Percentiles rank a stretch among this genome's conserved stretches.
Conservation (phyloP, 2,329 filamentous ascomycete species). For the Cercospora sp. region DNA sequence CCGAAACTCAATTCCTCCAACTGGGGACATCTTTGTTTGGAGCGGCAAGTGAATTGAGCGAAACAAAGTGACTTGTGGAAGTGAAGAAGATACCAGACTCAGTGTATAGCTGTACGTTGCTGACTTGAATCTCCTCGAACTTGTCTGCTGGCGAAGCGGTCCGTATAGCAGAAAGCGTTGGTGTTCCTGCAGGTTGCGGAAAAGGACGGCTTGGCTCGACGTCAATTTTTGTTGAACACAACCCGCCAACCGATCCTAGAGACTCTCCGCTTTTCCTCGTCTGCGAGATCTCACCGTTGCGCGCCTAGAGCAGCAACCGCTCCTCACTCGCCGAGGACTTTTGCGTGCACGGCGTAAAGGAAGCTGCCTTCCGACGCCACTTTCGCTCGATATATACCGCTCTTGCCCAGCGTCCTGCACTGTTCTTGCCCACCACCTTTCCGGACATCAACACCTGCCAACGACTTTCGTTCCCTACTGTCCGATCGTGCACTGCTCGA, state of each 20-base stretch:
- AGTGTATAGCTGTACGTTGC: not conserved
- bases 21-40: not conserved
- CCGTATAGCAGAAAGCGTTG: not conserved
- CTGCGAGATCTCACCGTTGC: slow-evolving; percentile 1
- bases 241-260: slow-evolving; percentile 9
- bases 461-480: not conserved
- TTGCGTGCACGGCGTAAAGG: not conserved
- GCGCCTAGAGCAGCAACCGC: not conserved
- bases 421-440: slow-evolving; percentile 2
- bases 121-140: not conserved
- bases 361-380: slow-evolving; percentile 9
- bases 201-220: slow-evolving; percentile 13
- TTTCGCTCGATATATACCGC: slow-evolving; percentile 11
- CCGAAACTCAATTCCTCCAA: slow-evolving; percentile 1
- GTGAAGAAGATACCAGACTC: not conserved
- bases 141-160: not conserved
- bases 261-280: slow-evolving; percentile 10
- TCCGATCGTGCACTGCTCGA: not conserved
- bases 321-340: slow-evolving; percentile 5
- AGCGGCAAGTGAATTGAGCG: not conserved
- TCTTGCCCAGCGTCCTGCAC: not conserved
- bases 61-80: not conserved
- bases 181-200: slow-evolving; percentile 11
- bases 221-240: slow-evolving; percentile 15
- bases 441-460: slow-evolving; percentile 2